These are phyloP conservation scores for Paramecium tetraurelia DNA, from an alignment of 73 alveolate genomes.

Conservation along the genomic window DNA sequence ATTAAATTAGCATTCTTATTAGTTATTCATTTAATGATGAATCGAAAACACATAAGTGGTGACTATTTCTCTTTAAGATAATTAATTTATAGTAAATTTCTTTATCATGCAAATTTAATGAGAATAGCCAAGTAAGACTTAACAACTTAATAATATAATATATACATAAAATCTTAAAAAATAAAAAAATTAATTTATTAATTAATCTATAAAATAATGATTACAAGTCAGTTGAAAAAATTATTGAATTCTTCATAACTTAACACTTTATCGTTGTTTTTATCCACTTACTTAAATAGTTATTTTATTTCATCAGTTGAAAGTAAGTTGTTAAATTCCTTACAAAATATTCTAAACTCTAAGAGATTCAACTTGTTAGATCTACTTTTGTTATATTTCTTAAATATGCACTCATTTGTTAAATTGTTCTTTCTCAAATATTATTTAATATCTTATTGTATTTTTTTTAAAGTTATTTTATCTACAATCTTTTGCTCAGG, in stretches of 20 bases:
- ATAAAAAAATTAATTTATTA: neutral
- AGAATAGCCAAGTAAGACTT: too few species aligned
- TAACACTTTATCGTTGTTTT: neutral
- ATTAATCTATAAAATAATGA: neutral
- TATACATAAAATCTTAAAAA: too few species aligned
- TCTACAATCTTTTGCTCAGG: neutral
- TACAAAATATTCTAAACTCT: neutral
- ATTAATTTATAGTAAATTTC: too few species aligned
- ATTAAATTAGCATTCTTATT: too few species aligned
- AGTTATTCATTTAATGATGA: too few species aligned
- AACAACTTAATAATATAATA: too few species aligned
- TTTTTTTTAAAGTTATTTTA: neutral
- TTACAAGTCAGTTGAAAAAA: neutral
- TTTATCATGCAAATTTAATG: too few species aligned
- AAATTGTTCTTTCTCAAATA: neutral
- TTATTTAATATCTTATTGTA: neutral
- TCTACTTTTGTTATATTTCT: neutral
- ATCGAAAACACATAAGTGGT: too few species aligned
- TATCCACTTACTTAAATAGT: neutral
- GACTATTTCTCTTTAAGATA: too few species aligned
- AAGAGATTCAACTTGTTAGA: neutral
- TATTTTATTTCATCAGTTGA: neutral
- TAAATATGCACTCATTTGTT: neutral
- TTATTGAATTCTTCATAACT: conserved; percentile 43
- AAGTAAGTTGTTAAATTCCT: neutral